phyloP scores from a whole-genome alignment of 1,284 basidiomycete genomes.

The Papiliotrema terrestris region DNA sequence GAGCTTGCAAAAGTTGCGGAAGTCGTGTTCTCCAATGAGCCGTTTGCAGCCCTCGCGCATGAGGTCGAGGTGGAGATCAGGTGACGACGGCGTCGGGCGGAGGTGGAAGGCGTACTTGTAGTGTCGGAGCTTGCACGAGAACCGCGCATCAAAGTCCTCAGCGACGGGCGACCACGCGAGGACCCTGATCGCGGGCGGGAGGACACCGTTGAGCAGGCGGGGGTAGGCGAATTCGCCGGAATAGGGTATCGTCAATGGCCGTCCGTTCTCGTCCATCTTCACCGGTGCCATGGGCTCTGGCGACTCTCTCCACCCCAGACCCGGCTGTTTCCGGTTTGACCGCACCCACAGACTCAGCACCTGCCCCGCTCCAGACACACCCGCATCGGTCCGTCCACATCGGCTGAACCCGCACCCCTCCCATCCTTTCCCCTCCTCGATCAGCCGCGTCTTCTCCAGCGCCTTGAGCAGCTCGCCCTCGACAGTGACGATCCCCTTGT shows the following conservation, averaged over 20 bases:
- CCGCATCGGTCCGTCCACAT: conserved; percentile 91
- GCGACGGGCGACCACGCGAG: conserved; percentile 93
- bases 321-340: conserved; percentile 50
- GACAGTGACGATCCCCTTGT: conserved; percentile 71
- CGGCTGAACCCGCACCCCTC: conserved; percentile 85
- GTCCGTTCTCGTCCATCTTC: conserved; percentile 1
- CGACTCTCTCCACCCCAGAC: conserved; percentile 11
- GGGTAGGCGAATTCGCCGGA: conserved; percentile 70
- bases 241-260: background rate
- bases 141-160: conserved; percentile 77
- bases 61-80: conserved; percentile 62
- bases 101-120: conserved; percentile 94
- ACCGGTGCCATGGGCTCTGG: background rate
- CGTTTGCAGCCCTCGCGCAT: conserved; percentile 74
- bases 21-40: conserved; percentile 89
- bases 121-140: conserved; percentile 80
- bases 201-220: conserved; percentile 77
- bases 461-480: conserved; percentile 84
- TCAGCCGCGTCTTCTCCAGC: conserved; percentile 67
- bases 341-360: conserved; percentile 89
- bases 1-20: conserved; percentile 93
- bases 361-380: conserved; percentile 91
- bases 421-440: conserved; percentile 68
- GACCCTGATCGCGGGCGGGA: conserved; percentile 86
- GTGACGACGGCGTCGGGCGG: conserved; percentile 35